Base-by-base conservation (phyloP, 805 yeast species). In the Vanderwaltozyma verrucispora region DNA sequence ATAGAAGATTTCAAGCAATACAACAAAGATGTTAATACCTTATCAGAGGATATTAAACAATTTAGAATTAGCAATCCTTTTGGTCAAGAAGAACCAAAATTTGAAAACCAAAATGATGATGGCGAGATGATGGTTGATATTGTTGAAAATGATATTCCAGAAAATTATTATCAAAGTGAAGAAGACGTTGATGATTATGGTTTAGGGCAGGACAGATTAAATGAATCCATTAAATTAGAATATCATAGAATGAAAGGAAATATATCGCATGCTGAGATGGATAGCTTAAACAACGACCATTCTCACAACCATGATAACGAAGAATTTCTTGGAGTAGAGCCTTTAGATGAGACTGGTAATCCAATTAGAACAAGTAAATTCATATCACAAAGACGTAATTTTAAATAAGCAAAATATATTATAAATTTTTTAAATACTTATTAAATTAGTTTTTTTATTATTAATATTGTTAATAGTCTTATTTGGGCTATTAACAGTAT, bases 321-420 rank as follows among this genome's bases (percentile, higher is more conserved):
- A 2, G 60, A 64, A 35, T 83, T 72, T 29, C 48, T 59, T 41
- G 88, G 76, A 39, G 48, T 74, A 15, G 94, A 81, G 49, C 86
- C 85, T 0, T 61, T 81, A 6, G 86, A 81, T 46, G 80, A 74
- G 38, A 49, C 60, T 28, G 85, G 85, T 0, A 69, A 74, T 38
- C 76, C 77, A 0, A 53, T 72, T 7, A 76, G 67, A 41, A 62
- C 73, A 1, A 82, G 94, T 51, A 63, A 86, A 36, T 85, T 85
- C 56, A 80, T 67, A 24, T 28, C 37, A 3, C 32, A 35, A 21
- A 34, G 37, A 16, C 13, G n/a, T n/a, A n/a, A n/a, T n/a, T 23
- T 9, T 8, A 23, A 5, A 25, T 6, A 25, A 25, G 14, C 12
- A 25, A 6, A 12, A n/a, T 25, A 25, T n/a, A 25, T 25, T n/a